A percentile compares a stretch with the other conserved stretches of the same genome.
phyloP scores from a whole-genome alignment of 139 green algal species.

The Coelastrella sp. region DNA sequence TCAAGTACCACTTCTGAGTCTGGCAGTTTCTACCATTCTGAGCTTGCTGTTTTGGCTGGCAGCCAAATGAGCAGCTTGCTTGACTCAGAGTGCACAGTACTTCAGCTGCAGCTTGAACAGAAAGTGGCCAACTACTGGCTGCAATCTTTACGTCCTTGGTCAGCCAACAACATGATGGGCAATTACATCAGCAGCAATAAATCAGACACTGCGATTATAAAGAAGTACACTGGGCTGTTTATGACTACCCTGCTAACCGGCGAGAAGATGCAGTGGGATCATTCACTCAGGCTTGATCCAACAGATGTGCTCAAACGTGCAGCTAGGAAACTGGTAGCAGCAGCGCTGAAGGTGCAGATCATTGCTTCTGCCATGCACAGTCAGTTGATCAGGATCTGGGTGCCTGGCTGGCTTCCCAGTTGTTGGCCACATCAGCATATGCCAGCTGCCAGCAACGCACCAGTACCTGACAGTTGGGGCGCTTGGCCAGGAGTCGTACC shows the following conservation, averaged over 20 bases:
- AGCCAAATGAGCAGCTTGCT: background rate
- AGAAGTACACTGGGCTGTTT: background rate
- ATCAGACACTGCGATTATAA: background rate
- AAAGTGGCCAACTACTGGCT: background rate
- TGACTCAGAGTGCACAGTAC: background rate
- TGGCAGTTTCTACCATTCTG: background rate
- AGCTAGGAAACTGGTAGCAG: background rate
- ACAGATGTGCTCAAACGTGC: background rate
- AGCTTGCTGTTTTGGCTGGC: background rate
- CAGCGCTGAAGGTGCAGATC: slow-evolving; percentile 18
- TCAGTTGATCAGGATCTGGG: background rate
- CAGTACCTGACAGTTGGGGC: background rate
- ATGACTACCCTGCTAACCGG: background rate
- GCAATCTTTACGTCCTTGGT: background rate
- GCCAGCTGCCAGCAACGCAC: background rate
- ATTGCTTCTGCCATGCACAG: slow-evolving; percentile 32
- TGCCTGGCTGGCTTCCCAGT: no score
- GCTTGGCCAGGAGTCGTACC: slow-evolving; percentile 13
- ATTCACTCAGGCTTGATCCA: background rate
- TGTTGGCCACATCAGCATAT: background rate
- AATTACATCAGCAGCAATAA: background rate
- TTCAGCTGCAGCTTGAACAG: slow-evolving; percentile 32
- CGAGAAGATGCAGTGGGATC: background rate
- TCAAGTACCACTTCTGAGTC: no score
- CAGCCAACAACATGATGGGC: background rate